phyloP scores from a whole-genome alignment of 129 eudicot species.

The Cynara cardunculus region DNA sequence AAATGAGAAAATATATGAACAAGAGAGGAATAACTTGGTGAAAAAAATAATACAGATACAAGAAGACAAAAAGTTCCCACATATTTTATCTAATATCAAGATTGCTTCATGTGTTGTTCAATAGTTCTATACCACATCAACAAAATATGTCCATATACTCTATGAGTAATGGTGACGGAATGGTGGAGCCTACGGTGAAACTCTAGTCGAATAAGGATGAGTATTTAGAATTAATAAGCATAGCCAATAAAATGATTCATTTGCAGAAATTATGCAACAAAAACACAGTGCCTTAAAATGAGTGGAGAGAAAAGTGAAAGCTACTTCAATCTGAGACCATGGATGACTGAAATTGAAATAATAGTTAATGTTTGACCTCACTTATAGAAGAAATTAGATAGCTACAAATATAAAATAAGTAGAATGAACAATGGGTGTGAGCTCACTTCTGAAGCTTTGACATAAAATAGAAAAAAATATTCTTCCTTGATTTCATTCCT shows the following conservation, averaged over 20 bases:
- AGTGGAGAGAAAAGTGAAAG: not conserved
- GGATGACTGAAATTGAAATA: not conserved
- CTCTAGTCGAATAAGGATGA: not conserved
- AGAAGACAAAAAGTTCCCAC: not conserved
- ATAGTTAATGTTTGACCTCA: not conserved
- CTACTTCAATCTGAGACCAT: not conserved
- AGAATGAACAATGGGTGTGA: not conserved
- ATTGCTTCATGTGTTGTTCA: slow-evolving; percentile 6
- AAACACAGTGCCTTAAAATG: not conserved
- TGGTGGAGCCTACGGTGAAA: not conserved
- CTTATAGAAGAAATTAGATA: not conserved
- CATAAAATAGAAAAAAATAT: not conserved
- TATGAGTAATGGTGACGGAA: not conserved
- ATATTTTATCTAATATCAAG: not conserved
- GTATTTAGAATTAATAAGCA: not conserved
- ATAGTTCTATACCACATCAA: not conserved
- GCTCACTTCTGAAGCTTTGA: not conserved
- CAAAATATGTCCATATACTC: not conserved
- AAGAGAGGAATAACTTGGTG: not conserved
- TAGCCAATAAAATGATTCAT: not conserved
- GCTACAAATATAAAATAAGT: not conserved
- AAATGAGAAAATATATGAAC: slow-evolving; percentile 13
- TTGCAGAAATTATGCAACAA: not conserved
- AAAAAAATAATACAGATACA: not conserved
- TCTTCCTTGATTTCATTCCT: too few relatives aligned